Evolutionary conservation across 176 grass and related monocot genomes (phyloP).

Genomic region (Leersia perrieri): DNA sequence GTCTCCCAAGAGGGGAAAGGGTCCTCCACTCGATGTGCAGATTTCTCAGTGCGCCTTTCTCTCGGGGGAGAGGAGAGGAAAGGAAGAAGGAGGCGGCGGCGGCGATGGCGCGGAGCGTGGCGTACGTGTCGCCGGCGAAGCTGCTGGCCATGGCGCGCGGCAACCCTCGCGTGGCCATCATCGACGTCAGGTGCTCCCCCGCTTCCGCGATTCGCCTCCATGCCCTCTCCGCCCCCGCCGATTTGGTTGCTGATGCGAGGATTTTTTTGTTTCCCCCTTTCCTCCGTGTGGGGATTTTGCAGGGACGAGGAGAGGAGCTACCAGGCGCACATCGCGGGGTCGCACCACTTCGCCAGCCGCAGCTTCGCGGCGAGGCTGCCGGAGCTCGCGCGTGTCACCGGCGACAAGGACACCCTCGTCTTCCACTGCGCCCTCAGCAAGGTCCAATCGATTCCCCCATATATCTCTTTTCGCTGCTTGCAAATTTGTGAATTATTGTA

Average conservation of each 20-base stretch:
- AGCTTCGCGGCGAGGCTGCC: slow-evolving; percentile 67
- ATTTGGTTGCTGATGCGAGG: not conserved
- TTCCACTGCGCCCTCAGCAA: slow-evolving; percentile 98
- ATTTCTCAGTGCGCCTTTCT: not conserved
- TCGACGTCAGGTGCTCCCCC: slow-evolving; percentile 63
- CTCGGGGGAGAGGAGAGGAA: not conserved
- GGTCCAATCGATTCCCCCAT: slow-evolving; percentile 41
- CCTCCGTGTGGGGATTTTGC: not conserved
- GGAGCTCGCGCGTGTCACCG: slow-evolving; percentile 47
- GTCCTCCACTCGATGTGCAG: not conserved
- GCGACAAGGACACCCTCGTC: slow-evolving; percentile 79
- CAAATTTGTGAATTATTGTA: not conserved
- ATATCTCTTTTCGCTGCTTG: not conserved
- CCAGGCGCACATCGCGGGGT: slow-evolving; percentile 72
- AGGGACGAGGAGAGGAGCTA: slow-evolving; percentile 94
- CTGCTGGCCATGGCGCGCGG: slow-evolving; percentile 59
- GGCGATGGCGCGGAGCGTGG: slow-evolving; percentile 57
- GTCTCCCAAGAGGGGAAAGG: not conserved
- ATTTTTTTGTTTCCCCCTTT: not conserved
- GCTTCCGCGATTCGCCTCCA: not conserved
- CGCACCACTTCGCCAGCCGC: slow-evolving; percentile 75
- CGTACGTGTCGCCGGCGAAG: slow-evolving; percentile 68
- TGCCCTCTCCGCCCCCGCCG: not conserved
- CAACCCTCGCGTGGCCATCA: slow-evolving; percentile 52
- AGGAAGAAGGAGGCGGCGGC: slow-evolving; percentile 7